phyloP scores from a whole-genome alignment of 148 eudicot species.

The Silene latifolia region DNA sequence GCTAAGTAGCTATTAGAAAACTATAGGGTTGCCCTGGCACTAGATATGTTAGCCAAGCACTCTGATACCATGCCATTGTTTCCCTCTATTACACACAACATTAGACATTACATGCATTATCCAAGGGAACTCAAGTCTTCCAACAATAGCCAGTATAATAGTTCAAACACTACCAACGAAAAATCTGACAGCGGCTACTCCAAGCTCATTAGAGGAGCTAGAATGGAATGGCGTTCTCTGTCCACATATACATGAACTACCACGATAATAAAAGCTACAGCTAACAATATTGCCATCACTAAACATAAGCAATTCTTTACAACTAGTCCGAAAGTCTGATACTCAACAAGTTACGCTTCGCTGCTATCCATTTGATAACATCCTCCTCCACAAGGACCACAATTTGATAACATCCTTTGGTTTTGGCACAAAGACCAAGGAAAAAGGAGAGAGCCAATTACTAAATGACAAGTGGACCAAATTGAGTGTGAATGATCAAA shows the following conservation, averaged over 20 bases:
- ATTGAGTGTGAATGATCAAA: no score
- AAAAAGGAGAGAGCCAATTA: no score
- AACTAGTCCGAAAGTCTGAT: background rate
- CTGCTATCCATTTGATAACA: background rate
- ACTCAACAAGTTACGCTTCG: background rate
- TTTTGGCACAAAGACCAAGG: no score
- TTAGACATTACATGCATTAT: background rate
- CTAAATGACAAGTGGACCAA: no score
- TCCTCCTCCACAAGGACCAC: background rate
- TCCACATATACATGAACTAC: background rate
- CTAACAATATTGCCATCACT: background rate
- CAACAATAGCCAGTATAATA: background rate
- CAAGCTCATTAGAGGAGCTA: background rate
- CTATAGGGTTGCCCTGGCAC: background rate
- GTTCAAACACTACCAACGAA: background rate
- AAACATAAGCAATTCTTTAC: background rate
- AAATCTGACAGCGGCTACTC: background rate
- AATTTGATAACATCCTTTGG: no score
- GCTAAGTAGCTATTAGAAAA: background rate
- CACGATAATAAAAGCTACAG: background rate
- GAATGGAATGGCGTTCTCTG: background rate
- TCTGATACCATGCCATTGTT: background rate
- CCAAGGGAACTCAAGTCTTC: background rate
- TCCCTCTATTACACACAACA: background rate
- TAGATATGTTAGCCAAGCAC: background rate